Evolutionary conservation across 495 filamentous ascomycete genomes (phyloP).

Genomic region (Cladorrhinum samala): DNA sequence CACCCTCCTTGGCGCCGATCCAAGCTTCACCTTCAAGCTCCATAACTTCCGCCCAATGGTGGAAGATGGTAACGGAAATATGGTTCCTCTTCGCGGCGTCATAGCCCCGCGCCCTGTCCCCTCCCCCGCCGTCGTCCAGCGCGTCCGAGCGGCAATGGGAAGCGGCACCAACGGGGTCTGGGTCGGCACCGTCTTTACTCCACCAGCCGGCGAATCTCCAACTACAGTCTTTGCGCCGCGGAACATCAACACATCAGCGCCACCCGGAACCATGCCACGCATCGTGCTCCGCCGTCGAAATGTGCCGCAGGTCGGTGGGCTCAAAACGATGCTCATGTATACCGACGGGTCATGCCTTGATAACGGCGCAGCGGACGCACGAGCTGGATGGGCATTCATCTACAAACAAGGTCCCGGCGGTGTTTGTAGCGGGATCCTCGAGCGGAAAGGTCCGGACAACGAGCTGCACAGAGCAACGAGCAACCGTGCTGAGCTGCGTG

Average conservation of each 20-base stretch:
- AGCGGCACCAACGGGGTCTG: conserved; percentile 1
- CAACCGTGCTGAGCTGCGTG: conserved; percentile 37
- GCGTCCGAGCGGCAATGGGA: conserved; percentile 2
- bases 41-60: background rate
- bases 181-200: background rate
- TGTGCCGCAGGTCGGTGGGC: background rate
- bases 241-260: background rate
- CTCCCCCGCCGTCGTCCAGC: background rate
- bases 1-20: background rate
- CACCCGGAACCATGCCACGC: background rate
- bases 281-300: conserved; percentile 1
- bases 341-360: conserved; percentile 9
- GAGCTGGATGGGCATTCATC: conserved; percentile 17
- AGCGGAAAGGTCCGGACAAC: conserved; percentile 18
- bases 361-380: conserved; percentile 7
- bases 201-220: background rate
- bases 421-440: conserved; percentile 8
- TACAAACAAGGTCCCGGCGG: background rate
- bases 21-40: conserved; percentile 1
- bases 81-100: background rate
- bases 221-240: background rate
- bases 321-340: conserved; percentile 4
- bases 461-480: conserved; percentile 21
- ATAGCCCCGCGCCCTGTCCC: background rate
- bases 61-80: background rate